Evolutionary conservation across 2,329 filamentous ascomycete species (phyloP), one percentile per base, ranked within the genome.

Genomic region (Arthrobotrys pseudoclavata): DNA sequence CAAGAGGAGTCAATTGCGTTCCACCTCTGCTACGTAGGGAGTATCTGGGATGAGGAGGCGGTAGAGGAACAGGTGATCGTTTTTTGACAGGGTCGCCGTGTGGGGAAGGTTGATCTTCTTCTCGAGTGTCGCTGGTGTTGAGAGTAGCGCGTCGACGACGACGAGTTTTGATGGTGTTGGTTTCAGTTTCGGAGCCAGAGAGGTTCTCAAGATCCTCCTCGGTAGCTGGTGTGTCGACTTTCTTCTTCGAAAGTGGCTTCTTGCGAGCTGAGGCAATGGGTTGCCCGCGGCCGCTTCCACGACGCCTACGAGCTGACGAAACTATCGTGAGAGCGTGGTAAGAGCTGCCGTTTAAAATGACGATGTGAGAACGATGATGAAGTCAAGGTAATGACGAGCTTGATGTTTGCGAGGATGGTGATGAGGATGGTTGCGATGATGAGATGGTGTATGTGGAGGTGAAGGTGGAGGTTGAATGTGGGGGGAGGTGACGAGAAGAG

Each of bases 241-340:
- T 55, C 40, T 57, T 67, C 31, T 52, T 53, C 10, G 20, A n/a
- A 9, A 47, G 18, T 2, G 20, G 15, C 24, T 47, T 50, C 5
- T 18, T 50, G 34, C 47, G 52, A 57, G 15, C 26, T 18, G 40
- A 34, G 60, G 37, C 48, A 42, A 9, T 9, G 4, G 50, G 37
- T 22, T 31, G 67, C 67, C 67, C 26, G n/a, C 22, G 22, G 52
- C 66, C 53, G 55, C 55, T 26, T 10, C 10, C 55, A 62, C 48
- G 74, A 70, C 74, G 74, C 47, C 62, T 70, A 29, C 52, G 66
- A 24, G 22, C 60, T 55, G 52, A 71, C 50, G 74, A 48, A 26
- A 62, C 40, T 77, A 77, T 77, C 74, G 55, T 68, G 50, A 37
- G 29, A 77, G 67, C 37, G 3, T 47, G 42, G 37, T 52, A 68